phyloP scores from a whole-genome alignment of 805 yeast genomes.

The Yarrowia hollandica region DNA sequence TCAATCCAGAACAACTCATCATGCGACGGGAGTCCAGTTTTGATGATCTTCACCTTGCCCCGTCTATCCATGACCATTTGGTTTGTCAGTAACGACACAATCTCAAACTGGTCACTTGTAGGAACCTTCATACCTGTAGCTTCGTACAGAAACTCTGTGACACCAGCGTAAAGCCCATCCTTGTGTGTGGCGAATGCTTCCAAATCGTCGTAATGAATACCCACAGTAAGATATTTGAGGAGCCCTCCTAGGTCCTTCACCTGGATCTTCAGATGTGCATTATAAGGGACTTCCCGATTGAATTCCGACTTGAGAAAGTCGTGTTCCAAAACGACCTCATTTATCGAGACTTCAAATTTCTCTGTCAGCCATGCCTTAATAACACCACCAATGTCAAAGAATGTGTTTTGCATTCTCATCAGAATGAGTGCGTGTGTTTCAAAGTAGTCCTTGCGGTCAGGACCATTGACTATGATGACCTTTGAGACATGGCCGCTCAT shows the following conservation, averaged over 20 bases:
- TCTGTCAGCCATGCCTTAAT: background rate
- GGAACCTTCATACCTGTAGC: background rate
- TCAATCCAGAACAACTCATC: slow-evolving; percentile 11
- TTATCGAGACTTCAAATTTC: slow-evolving; percentile 2
- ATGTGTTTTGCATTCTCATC: slow-evolving; percentile 24
- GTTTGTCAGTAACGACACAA: slow-evolving; percentile 13
- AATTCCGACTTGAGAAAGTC: background rate
- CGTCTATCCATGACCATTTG: background rate
- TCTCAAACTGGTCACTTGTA: slow-evolving; percentile 5
- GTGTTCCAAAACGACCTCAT: background rate
- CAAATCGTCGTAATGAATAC: slow-evolving; percentile 2
- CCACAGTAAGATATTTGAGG: background rate
- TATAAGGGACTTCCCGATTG: background rate
- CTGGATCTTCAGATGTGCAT: slow-evolving; percentile 2
- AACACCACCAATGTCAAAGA: slow-evolving; percentile 4
- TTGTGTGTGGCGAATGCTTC: background rate
- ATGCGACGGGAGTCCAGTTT: background rate
- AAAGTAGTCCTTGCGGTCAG: slow-evolving; percentile 7
- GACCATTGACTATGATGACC: slow-evolving; percentile 10
- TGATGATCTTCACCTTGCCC: slow-evolving; percentile 7
- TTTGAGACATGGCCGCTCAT: background rate
- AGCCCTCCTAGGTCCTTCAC: slow-evolving; percentile 7
- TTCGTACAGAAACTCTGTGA: slow-evolving; percentile 13
- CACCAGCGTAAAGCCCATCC: slow-evolving; percentile 1
- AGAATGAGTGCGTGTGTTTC: slow-evolving; percentile 8